These are phyloP conservation scores for Acanthamoeba polyphaga DNA, from an alignment of 208 protist species.

Conservation along the genomic window DNA sequence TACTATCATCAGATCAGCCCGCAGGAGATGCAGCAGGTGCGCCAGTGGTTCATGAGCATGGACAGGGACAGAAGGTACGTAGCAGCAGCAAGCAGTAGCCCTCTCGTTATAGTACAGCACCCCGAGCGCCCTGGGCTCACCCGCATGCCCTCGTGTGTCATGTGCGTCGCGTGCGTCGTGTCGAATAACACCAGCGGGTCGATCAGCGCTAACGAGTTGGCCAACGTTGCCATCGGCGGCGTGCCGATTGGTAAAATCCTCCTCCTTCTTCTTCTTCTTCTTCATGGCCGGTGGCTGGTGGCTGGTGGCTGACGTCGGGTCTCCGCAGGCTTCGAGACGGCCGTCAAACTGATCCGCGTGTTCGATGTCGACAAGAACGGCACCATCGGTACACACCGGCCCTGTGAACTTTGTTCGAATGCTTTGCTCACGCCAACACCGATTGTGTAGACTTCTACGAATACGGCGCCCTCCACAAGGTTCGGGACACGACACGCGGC, in stretches of 20 bases:
- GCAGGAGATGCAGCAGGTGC: slow-evolving; percentile 31
- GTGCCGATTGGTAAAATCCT: neutral
- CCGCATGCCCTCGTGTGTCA: neutral
- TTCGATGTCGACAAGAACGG: slow-evolving; percentile 65
- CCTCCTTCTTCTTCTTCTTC: neutral
- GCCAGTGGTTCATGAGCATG: slow-evolving; percentile 41
- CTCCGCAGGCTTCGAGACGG: slow-evolving; percentile 10
- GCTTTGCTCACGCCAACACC: neutral
- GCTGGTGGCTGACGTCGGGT: neutral
- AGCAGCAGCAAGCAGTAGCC: neutral
- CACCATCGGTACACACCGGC: slow-evolving; percentile 22
- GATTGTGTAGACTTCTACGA: slow-evolving; percentile 4
- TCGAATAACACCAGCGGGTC: neutral
- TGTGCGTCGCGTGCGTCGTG: neutral
- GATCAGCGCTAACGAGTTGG: slow-evolving; percentile 50
- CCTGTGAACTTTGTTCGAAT: neutral
- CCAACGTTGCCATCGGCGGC: slow-evolving; percentile 55
- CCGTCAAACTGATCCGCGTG: slow-evolving; percentile 19
- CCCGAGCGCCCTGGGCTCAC: neutral
- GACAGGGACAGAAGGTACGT: neutral
- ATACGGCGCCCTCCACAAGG: slow-evolving; percentile 52
- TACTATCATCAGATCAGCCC: slow-evolving; percentile 43
- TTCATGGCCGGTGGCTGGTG: neutral
- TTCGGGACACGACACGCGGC: neutral
- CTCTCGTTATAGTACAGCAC: neutral